Percentiles rank a stretch among this genome's conserved stretches.
Evolutionary conservation across 352 stramenopile genomes (phyloP).

Genomic region (Phytophthora capsici): DNA sequence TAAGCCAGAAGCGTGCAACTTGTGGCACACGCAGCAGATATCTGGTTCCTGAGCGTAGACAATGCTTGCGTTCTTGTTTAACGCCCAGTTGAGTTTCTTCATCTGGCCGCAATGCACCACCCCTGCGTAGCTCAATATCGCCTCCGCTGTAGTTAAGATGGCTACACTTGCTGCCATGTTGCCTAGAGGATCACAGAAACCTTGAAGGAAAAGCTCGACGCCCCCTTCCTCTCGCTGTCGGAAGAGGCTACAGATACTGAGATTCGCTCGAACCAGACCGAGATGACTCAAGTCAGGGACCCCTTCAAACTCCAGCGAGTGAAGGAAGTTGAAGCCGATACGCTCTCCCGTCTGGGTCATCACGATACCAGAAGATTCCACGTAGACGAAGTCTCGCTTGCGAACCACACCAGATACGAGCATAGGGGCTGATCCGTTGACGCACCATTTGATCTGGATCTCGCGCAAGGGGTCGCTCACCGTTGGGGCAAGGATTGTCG

Average conservation of each 20-base stretch:
- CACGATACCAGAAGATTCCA: conserved; percentile 51
- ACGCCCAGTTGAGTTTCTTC: conserved; percentile 47
- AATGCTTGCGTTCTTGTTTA: conserved; percentile 36
- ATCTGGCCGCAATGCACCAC: conserved; percentile 41
- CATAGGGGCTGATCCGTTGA: conserved; percentile 49
- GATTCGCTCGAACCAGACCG: conserved; percentile 45
- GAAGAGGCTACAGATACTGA: conserved; percentile 60
- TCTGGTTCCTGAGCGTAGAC: conserved; percentile 28
- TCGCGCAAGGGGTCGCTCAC: conserved; percentile 42
- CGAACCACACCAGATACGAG: conserved; percentile 47
- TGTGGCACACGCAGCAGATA: conserved; percentile 36
- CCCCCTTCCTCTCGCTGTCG: conserved; percentile 43
- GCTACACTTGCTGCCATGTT: conserved; percentile 35
- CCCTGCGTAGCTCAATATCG: conserved; percentile 32
- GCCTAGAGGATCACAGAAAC: conserved; percentile 36
- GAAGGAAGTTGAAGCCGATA: conserved; percentile 60
- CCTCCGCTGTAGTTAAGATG: conserved; percentile 39
- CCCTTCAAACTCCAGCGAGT: conserved; percentile 56
- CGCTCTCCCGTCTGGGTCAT: conserved; percentile 41
- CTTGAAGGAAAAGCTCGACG: conserved; percentile 49
- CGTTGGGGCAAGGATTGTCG: conserved; percentile 39
- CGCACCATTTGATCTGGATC: conserved; percentile 55
- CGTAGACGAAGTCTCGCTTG: conserved; percentile 59
- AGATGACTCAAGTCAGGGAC: conserved; percentile 34
- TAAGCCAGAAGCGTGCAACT: conserved; percentile 14